phyloP scores from a whole-genome alignment of 257 asterid genomes.

The Prunella vulgaris region DNA sequence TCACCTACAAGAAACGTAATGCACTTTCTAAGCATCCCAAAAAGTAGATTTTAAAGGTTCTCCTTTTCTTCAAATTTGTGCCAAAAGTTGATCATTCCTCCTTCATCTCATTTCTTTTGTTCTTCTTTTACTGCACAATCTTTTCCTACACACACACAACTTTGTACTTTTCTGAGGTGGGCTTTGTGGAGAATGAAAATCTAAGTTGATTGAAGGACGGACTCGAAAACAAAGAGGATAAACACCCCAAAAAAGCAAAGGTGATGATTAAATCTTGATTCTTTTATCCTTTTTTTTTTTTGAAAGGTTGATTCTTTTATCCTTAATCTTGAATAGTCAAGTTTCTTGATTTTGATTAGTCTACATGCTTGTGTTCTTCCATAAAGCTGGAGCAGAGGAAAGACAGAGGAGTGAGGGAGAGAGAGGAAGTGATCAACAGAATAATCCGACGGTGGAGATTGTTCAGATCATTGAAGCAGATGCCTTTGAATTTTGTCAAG shows the following conservation, averaged over 20 bases:
- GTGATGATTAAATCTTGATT: conserved; percentile 8
- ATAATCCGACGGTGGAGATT: conserved; percentile 33
- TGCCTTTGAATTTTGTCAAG: conserved; percentile 30
- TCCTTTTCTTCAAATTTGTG: conserved; percentile 34
- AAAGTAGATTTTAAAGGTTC: conserved; percentile 23
- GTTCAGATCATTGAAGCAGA: conserved; percentile 32
- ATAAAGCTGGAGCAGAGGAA: conserved; percentile 28
- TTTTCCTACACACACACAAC: conserved; percentile 3
- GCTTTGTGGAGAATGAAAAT: neutral
- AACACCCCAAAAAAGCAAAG: conserved; percentile 21
- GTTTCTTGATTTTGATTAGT: neutral
- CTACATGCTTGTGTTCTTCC: conserved; percentile 1
- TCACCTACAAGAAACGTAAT: conserved; percentile 22
- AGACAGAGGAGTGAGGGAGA: conserved; percentile 3
- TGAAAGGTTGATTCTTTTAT: neutral
- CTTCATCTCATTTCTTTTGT: neutral
- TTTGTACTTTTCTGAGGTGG: conserved; percentile 13
- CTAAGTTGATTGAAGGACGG: conserved; percentile 1
- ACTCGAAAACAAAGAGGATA: conserved; percentile 1
- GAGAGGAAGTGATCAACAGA: conserved; percentile 26
- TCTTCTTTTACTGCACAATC: neutral
- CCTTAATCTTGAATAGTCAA: neutral
- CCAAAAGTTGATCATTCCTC: conserved; percentile 13
- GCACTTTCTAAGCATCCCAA: conserved; percentile 22
- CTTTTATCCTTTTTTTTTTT: neutral